These are phyloP conservation scores for Kazachstania sp. DNA, from an alignment of 1,139 yeast genomes.

Conservation along the genomic window DNA sequence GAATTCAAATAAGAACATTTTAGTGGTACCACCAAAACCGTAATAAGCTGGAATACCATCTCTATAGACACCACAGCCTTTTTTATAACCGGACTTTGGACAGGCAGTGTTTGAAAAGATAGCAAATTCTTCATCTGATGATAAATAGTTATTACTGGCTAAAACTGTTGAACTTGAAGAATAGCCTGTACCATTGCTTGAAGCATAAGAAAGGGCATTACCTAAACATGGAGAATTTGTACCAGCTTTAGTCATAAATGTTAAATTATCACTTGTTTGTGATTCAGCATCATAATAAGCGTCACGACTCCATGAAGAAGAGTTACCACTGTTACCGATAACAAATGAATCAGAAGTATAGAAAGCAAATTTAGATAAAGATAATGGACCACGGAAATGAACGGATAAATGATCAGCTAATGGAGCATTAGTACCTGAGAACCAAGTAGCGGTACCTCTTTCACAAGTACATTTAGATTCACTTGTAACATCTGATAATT, in stretches of 20 bases:
- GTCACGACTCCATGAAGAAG: constrained; percentile 38
- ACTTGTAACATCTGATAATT: constrained; percentile 38
- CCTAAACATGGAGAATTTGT: constrained; percentile 53
- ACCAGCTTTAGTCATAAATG: constrained; percentile 52
- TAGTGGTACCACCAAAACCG: constrained; percentile 57
- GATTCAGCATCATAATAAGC: constrained; percentile 38
- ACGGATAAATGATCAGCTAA: constrained; percentile 64
- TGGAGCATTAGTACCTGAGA: constrained; percentile 60
- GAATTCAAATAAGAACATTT: constrained; percentile 67
- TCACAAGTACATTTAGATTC: constrained; percentile 47
- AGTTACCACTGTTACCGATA: constrained; percentile 25
- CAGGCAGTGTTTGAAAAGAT: constrained; percentile 55
- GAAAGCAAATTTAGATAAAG: constrained; percentile 54
- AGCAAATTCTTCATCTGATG: constrained; percentile 51
- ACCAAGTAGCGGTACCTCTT: constrained; percentile 34
- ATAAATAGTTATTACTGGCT: constrained; percentile 40
- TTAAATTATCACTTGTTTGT: constrained; percentile 45
- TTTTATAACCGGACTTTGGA: constrained; percentile 37
- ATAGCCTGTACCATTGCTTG: constrained; percentile 37
- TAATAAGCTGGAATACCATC: constrained; percentile 63
- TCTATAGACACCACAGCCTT: constrained; percentile 50
- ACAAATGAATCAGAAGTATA: constrained; percentile 38
- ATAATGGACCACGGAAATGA: constrained; percentile 72
- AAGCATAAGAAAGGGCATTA: constrained; percentile 49
- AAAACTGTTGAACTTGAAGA: constrained; percentile 43